Evolutionary conservation across 1,139 yeast genomes (phyloP), one percentile per base, ranked within the genome.

Genomic region (Candida sanyaensis): DNA sequence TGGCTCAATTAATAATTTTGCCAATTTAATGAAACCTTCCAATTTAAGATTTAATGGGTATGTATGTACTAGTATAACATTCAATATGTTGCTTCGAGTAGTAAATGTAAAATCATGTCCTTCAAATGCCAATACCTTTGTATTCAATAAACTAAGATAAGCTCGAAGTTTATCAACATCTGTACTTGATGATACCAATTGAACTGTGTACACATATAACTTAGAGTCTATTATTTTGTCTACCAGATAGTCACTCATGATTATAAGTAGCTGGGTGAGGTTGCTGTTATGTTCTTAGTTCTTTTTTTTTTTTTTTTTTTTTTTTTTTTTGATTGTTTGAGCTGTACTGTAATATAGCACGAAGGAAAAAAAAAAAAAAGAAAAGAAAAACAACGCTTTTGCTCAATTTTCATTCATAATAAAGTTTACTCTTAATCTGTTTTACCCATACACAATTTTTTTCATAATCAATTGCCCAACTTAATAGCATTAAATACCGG

Each of bases 61-160:
- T 3, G 61, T 48, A 37, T 54, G 56, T 5, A 53, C 43, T 5
- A 61, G 44, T 34, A 61, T 44, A 13, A 55, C 46, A 8, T 51
- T 48, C 17, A 59, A 44, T 5, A 61, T 28, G 37, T 60, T 57
- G 5, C 23, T 27, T 6, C 23, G 41, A 10, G 55, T 50, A 6
- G 50, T 47, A 40, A 42, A 51, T 17, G 46, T 36, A 27, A 50
- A 42, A n/a, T 43, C 27, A 24, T 41, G 28, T 7, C 21, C n/a
- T 8, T 41, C 28, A 6, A 37, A 24, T 13, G 43, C 9, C 36
- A 41, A 32, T n/a, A 41, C 43, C n/a, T 41, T 41, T 26, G 43
- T 32, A n/a, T 33, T 31, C 26, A 41, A 41, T 9, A 41, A 12
- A 11, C 33, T 32, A n/a, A 41, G 28, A 23, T 27, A 34, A 2